Percentiles rank a stretch among this genome's conserved stretches.
phyloP scores from a whole-genome alignment of 2,329 filamentous ascomycete genomes.

The Teratosphaeria pseudoeucalypti region DNA sequence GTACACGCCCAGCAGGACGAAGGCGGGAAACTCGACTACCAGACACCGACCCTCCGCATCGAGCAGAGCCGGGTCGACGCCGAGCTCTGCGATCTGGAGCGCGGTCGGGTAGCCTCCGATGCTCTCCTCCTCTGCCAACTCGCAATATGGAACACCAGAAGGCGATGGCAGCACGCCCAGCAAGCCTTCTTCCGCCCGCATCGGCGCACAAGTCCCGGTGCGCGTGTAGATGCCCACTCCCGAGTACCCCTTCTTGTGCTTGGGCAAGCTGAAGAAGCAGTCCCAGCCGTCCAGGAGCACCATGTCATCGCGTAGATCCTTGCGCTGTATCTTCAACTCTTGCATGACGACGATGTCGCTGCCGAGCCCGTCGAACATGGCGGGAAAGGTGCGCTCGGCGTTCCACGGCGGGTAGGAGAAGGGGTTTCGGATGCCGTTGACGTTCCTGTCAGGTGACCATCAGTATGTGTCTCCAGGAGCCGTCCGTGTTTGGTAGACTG shows the following conservation, averaged over 20 bases:
- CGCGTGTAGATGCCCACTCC: constrained; percentile 92
- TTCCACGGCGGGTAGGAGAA: constrained; percentile 45
- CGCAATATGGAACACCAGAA: constrained; percentile 58
- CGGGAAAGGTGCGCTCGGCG: constrained; percentile 36
- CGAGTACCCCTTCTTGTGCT: constrained; percentile 92
- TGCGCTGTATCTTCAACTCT: constrained; percentile 90
- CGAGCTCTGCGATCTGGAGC: constrained; percentile 53
- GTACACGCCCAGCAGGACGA: constrained; percentile 87
- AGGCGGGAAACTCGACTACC: constrained; percentile 84
- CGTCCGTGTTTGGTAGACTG: not conserved
- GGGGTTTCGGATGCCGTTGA: constrained; percentile 46
- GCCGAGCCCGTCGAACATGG: constrained; percentile 90
- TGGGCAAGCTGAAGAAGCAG: constrained; percentile 86
- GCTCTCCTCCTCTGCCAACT: constrained; percentile 60
- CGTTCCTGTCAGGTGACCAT: constrained; percentile 32
- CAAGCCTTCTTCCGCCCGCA: constrained; percentile 88
- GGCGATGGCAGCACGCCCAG: constrained; percentile 69
- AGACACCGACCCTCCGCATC: constrained; percentile 90
- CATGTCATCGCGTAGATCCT: constrained; percentile 90
- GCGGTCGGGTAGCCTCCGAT: constrained; percentile 80
- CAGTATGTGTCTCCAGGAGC: not conserved
- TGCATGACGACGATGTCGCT: constrained; percentile 92
- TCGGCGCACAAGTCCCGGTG: constrained; percentile 73
- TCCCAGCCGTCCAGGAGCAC: constrained; percentile 92
- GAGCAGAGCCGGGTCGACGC: constrained; percentile 58